Base-by-base conservation (phyloP, 2,329 filamentous ascomycete species). In the Colletotrichum spinosum region DNA sequence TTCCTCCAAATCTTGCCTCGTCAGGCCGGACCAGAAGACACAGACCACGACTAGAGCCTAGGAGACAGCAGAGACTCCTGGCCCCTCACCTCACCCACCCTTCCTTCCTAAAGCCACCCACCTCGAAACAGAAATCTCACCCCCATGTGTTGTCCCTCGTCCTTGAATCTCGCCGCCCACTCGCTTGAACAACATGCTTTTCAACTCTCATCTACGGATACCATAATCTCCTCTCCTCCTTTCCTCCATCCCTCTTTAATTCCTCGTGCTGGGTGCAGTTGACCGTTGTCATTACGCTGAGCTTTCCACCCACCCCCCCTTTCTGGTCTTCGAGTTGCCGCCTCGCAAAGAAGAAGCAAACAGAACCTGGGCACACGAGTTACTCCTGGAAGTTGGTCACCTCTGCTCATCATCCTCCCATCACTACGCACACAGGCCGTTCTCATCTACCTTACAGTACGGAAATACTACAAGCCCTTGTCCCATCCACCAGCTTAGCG, bases 141-240 rank as follows among this genome's bases (percentile, higher is more conserved):
- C 55, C 55, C 50, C 55, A 49, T 60, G 37, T 15, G 49, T 54
- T 48, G 49, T 33, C 25, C 25, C 25, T 60, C 55, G 45, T 65
- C 38, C 61, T 55, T 55, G 50, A 65, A 65, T 51, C 45, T 60
- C 58, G 51, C 58, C 55, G 51, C 44, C 15, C 11, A 44, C 58
- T 60, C 42, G 57, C 57, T 57, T 57, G 15, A 34, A 5, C 34
- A 15, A 8, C 39, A 39, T 46, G 25, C 33, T 55, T 35, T 25
- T 25, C 25, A 25, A n/a, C 34, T 37, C 53, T 12, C 46, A 17
- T 42, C 42, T 46, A n/a, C 25, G 38, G 38, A n/a, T 37, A 38
- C 35, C 10, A 5, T 25, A 25, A n/a, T 44, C 17, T 11, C 39
- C 9, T 12, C 33, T 13, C 45, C 13, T 15, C 11, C 12, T n/a